Base-by-base conservation (phyloP, 2,329 filamentous ascomycete genomes). In the Xylariales sp. region DNA sequence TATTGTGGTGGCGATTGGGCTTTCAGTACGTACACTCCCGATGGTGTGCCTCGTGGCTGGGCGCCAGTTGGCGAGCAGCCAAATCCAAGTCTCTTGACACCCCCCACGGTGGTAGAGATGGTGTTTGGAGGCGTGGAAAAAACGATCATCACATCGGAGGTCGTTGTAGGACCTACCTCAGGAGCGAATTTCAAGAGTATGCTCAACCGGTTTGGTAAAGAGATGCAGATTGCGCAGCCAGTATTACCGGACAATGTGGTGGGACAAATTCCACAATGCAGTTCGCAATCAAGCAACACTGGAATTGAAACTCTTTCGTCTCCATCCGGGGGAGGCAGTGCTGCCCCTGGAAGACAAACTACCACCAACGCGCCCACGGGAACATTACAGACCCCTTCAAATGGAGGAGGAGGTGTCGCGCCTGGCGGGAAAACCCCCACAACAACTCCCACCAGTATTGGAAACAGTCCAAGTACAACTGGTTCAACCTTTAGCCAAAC, bases 1-100 rank as follows among this genome's bases (percentile, higher is more conserved):
- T 60, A 61, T 5, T 81, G 76, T 47, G 76, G 76, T 32, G 75
- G 74, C 13, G 44, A 53, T 38, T 62, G 63, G 57, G 60, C 65
- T 8, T 57, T 75, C 34, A 67, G 58, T 40, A 61, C 73, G 39
- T 76, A 66, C 50, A 63, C 59, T 40, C 53, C 54, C 29, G 57
- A 58, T 36, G 63, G 62, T 25, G 40, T 59, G 28, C 54, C 55
- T 3, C 51, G 52, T 29, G 56, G 56, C 7, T 59, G 56, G 56
- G 56, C 55, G 5, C 56, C 50, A 29, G 37, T 44, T 11, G 54
- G 56, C 6, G 48, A 54, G 18, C 52, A 56, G 36, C 55, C 45
- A 19, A 40, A 48, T 13, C 44, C 46, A 5, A 49, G 47, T 12
- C 52, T 53, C 3, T 37, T 47, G 3, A 15, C 19, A 17, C 52